Base-by-base conservation (phyloP, 2,329 filamentous ascomycete species). In the Hymenoscyphus linearis region DNA sequence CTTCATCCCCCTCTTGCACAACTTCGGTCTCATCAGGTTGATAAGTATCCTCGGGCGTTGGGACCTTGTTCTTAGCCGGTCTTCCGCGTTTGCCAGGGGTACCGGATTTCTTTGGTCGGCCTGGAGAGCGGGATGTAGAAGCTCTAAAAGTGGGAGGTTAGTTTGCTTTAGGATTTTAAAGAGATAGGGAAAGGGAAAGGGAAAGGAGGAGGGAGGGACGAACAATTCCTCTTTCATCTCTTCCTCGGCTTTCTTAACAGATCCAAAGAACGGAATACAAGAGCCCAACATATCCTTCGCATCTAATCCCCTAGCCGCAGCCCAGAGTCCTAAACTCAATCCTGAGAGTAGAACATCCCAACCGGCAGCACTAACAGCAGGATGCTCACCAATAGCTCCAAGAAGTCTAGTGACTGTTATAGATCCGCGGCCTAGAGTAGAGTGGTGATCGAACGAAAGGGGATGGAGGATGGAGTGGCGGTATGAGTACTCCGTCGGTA, bases 271-370 rank as follows among this genome's bases (percentile, higher is more conserved):
- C 1, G 76, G 76, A 2, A 75, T 69, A 18, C 71, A 70, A 0
- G 72, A 74, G 18, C 67, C 67, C 13, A 85, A 68, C 65, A 86
- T 80, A 10, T 79, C 75, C n/a, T 74, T 72, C 0, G 79, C 76
- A 65, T 83, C 78, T 2, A 82, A 74, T 25, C 79, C 77, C 35
- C 82, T 76, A 1, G 81, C 76, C 47, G 82, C 82, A n/a, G 81
- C 79, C 84, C 84, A 87, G 1, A 81, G 60, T 1, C 82, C 78
- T n/a, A 86, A 71, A 60, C 79, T 81, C 14, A 83, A 62, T 1
- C 76, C 75, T 25, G 80, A 83, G 37, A 86, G 74, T 14, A 88
- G 69, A 1, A 85, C 84, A 70, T 88, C 85, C 72, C 80, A 80
- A 5, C 80, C 82, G 0, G 81, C 80, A 18, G 78, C 80, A 22